phyloP scores from a whole-genome alignment of 345 rosid genomes.

The Cardamine chenopodiifolia region DNA sequence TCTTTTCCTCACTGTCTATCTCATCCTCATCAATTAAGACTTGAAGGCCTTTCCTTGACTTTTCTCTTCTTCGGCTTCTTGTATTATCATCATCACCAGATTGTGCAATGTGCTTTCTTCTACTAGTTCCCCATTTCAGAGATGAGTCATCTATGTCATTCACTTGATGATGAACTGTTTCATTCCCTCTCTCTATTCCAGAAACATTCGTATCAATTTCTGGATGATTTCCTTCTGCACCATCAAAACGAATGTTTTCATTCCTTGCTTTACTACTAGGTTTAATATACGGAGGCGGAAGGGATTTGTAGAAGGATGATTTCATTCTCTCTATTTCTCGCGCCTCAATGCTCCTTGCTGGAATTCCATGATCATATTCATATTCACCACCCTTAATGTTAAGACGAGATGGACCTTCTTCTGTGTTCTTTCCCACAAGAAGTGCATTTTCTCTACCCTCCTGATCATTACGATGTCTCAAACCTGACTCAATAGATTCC shows the following conservation, averaged over 20 bases:
- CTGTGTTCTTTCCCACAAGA: constrained; percentile 38
- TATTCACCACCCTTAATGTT: constrained; percentile 31
- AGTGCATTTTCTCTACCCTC: constrained; percentile 55
- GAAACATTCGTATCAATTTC: constrained; percentile 41
- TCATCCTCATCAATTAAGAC: constrained; percentile 62
- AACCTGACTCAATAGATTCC: constrained; percentile 37
- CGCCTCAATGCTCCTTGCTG: constrained; percentile 43
- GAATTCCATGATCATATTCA: constrained; percentile 37
- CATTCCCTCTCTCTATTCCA: constrained; percentile 34
- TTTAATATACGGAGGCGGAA: constrained; percentile 83
- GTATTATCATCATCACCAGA: constrained; percentile 45
- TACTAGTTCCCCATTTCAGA: constrained; percentile 58
- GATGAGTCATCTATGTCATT: constrained; percentile 43
- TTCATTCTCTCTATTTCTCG: constrained; percentile 50
- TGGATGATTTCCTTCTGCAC: constrained; percentile 38
- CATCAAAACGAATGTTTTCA: constrained; percentile 36
- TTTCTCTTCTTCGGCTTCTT: constrained; percentile 68
- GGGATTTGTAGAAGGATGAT: constrained; percentile 45
- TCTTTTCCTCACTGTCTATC: constrained; percentile 78
- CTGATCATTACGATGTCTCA: constrained; percentile 42
- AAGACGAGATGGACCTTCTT: constrained; percentile 37
- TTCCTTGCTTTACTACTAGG: constrained; percentile 42
- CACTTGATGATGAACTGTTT: constrained; percentile 34
- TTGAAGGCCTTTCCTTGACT: constrained; percentile 64
- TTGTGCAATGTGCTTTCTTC: constrained; percentile 60